Base-by-base conservation (phyloP, 768 basidiomycete genomes). In the Rossbeevera mucosa region DNA sequence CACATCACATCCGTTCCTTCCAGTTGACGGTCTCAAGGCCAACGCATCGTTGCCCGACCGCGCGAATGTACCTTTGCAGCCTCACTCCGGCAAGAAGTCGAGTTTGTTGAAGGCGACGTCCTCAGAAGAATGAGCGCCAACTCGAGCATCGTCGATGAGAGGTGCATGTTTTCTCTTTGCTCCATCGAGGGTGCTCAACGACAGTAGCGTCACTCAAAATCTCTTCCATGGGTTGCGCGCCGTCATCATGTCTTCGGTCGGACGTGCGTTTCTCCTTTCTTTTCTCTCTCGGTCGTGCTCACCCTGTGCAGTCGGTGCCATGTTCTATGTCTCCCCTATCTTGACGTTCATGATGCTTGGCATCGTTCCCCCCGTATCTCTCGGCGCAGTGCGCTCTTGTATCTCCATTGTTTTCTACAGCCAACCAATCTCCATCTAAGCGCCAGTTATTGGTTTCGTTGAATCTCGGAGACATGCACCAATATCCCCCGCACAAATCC, bases 31-130 rank as follows among this genome's bases (percentile, higher is more conserved):
- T 14, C 5, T 18, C 21, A 7, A 54, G 86, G 93, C 41, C 92
- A 95, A 69, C 76, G 94, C 36, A 98, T 98, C 59, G 88, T 99
- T 29, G 91, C 90, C 4, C 78, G 92, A 12, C 74, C 92, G 29
- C 82, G 94, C 25, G 84, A 94, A 69, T 77, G 80, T 46, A 90
- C 88, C 14, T 98, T 92, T 65, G 73, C 79, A 11, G 87, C 90
- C n/a, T 81, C 91, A 3, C 75, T 96, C 8, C 78, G 76, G 47
- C 92, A 96, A 69, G 94, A 97, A 67, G 86, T 94, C 22, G 93
- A 95, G 67, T 94, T 85, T 67, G 90, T 94, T 5, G 94, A 94
- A 55, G 95, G 95, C 7, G 95, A 99, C 66, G 90, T 96, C 8
- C 74, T 97, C 41, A 94, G 92, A 67, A 76, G 95, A 50, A 76